Base-by-base conservation (phyloP, 805 yeast species). In the Maudiozyma saulgeensis region DNA sequence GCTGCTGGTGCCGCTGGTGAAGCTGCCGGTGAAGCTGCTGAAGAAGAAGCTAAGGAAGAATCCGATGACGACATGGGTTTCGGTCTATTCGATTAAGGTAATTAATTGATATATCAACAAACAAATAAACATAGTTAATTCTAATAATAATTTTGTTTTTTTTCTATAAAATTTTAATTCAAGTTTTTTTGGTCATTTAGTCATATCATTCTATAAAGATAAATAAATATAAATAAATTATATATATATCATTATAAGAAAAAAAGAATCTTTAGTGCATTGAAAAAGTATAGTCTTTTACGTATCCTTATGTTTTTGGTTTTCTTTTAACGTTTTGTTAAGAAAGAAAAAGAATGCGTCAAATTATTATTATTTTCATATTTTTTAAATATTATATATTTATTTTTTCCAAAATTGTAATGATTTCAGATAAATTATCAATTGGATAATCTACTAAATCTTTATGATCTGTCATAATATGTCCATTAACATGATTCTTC, bases 51-150 rank as follows among this genome's bases (percentile, higher is more conserved):
- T 56, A 82, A 73, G 63, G 86, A 80, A 73, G 79, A 84, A 58
- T 88, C 82, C 69, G 89, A 81, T 67, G 89, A 81, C 66, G 95
- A 84, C 76, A 84, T 86, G 93, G 95, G 93, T 65, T 82, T 85
- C 82, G 93, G 93, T 78, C 80, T 86, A 76, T 86, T 86, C 79
- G 95, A 85, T 75, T 86, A 84, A 77, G 61, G 72, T 49, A 35
- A 6, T 41, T 42, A 42, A 42, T n/a, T n/a, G n/a, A n/a, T n/a
- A n/a, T n/a, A n/a, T n/a, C n/a, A n/a, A n/a, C n/a, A 6, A 38
- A 18, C 19, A 6, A 7, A 9, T 18, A 18, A 8, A 38, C 4
- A 18, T 41, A 41, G n/a, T n/a, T n/a, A n/a, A n/a, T n/a, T 16
- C n/a, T 42, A 42, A 9, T 37, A 28, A 15, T 4, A 35, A 1